Percentiles rank a stretch among this genome's conserved stretches.
phyloP scores from a whole-genome alignment of 768 basidiomycete genomes.

The Lentinula guzmanii region DNA sequence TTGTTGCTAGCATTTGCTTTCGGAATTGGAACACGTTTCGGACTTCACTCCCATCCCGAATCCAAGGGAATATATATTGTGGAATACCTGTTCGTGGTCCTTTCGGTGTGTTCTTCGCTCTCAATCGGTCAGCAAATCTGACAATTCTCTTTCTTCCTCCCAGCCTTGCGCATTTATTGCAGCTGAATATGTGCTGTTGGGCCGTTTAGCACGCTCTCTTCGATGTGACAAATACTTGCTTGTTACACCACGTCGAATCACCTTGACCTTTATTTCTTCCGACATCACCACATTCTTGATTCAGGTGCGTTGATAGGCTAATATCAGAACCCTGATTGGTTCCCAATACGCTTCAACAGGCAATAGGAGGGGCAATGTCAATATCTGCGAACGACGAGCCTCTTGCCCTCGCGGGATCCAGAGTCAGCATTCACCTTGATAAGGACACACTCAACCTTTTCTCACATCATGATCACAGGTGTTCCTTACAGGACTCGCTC shows the following conservation, averaged over 20 bases:
- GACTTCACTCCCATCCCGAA: conserved; percentile 46
- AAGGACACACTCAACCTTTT: background rate
- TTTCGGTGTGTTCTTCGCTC: conserved; percentile 35
- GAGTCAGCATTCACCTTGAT: conserved; percentile 15
- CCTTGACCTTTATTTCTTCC: conserved; percentile 41
- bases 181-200: conserved; percentile 46
- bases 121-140: background rate
- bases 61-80: conserved; percentile 46
- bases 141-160: background rate
- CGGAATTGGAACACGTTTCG: conserved; percentile 53
- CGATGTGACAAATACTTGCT: conserved; percentile 31
- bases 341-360: conserved; percentile 13
- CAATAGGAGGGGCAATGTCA: conserved; percentile 28
- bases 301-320: conserved; percentile 25
- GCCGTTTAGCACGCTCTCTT: conserved; percentile 38
- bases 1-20: conserved; percentile 40
- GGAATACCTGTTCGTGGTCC: conserved; percentile 54
- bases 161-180: conserved; percentile 60
- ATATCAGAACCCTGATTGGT: background rate
- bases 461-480: conserved; percentile 23
- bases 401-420: conserved; percentile 16
- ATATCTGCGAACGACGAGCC: conserved; percentile 18
- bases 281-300: conserved; percentile 50
- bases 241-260: conserved; percentile 32
- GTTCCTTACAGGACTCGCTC: conserved; percentile 50